phyloP scores from a whole-genome alignment of 1,284 basidiomycete genomes.

The Xerocomus alliaceus region DNA sequence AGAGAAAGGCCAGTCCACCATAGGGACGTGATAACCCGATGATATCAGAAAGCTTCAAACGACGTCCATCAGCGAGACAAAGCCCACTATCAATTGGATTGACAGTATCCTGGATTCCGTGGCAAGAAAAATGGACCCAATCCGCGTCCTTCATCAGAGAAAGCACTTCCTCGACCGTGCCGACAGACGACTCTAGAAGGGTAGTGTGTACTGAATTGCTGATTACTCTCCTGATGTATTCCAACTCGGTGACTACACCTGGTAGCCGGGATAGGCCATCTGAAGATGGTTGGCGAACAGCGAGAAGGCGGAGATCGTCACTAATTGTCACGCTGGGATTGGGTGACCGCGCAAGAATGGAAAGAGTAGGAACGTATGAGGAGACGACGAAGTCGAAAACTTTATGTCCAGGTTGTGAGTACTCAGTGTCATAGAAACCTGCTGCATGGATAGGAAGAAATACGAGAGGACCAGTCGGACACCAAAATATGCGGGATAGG shows the following conservation, averaged over 20 bases:
- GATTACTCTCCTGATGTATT: not conserved
- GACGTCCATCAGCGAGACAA: not conserved
- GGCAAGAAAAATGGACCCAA: not conserved
- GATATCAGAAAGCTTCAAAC: not conserved
- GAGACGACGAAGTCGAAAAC: too few relatives aligned
- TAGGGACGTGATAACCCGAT: not conserved
- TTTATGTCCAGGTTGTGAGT: not conserved
- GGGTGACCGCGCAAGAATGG: not conserved
- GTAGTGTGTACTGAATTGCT: too few relatives aligned
- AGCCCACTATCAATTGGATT: not conserved
- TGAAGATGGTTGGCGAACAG: not conserved
- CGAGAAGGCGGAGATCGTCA: not conserved
- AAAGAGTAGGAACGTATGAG: too few relatives aligned
- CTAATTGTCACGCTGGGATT: not conserved
- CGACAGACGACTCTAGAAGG: not conserved
- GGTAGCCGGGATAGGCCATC: not conserved
- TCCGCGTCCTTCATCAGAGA: not conserved
- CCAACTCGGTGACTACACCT: not conserved
- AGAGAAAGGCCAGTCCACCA: not conserved
- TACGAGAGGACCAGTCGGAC: too few relatives aligned
- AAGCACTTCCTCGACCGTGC: not conserved
- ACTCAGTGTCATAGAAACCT: not conserved
- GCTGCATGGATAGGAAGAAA: too few relatives aligned
- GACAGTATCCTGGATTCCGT: not conserved
- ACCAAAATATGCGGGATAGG: too few relatives aligned